Evolutionary conservation across 2,329 filamentous ascomycete genomes (phyloP), one percentile per base, ranked within the genome.

Genomic region (Pyrenophora seminiperda): DNA sequence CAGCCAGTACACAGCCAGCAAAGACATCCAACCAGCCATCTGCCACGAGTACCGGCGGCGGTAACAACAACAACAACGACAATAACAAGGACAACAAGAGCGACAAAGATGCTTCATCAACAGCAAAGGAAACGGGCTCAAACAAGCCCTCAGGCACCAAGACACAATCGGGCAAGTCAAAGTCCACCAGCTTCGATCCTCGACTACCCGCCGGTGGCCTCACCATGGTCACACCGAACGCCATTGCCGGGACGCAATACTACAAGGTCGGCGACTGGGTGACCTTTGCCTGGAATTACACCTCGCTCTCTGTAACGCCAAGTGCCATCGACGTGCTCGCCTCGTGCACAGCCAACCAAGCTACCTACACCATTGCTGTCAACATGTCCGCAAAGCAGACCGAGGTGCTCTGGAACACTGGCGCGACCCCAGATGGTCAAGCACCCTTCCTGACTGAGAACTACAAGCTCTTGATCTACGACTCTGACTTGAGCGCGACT

Each of bases 271-370:
- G 82, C 14, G 77, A 87, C 36, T 78, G 76, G 51, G 74, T 87
- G 22, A 87, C 84, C 0, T 86, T 88, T 59, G 80, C 76, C 15
- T 88, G 85, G 85, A 88, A 88, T 71, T 88, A 87, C 72, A 88
- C 85, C 11, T 85, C 82, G 9, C 73, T 88, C 18, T 79, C 76
- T 15, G 76, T 81, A 14, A 83, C 81, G 0, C 85, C 85, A 0
- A 76, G 77, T 1, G 79, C 77, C 34, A 75, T 88, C 60, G 83
- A 88, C 59, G 78, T 88, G 30, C 72, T 87, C 34, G 85, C 85
- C 1, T 80, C 79, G 9, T 87, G 84, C 76, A 78, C 77, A 29
- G 68, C 76, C 51, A 86, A 86, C 71, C 74, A 78, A 49, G 77
- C 77, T 38, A 82, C 79, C 30, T 88, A 87, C 67, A 87, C 85